phyloP scores from a whole-genome alignment of 225 moss, liverwort and hornwort genomes.

The Marchantia polymorpha region DNA sequence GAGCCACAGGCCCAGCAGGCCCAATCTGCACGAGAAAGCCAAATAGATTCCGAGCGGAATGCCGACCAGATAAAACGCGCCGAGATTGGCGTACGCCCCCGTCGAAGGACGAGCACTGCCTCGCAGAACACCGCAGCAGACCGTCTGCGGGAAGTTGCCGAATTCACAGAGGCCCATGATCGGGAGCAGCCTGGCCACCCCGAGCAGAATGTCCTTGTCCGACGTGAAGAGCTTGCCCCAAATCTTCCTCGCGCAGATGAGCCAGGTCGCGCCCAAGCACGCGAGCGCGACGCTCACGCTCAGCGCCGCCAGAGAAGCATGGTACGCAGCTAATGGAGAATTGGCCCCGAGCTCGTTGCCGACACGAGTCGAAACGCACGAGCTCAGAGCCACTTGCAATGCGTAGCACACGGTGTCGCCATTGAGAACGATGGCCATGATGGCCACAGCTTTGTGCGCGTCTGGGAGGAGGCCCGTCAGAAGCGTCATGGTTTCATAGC shows the following conservation, averaged over 20 bases:
- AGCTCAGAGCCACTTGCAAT: constrained; percentile 40
- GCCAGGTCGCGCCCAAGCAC: constrained; percentile 42
- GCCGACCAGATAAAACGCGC: constrained; percentile 50
- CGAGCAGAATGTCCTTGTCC: constrained; percentile 42
- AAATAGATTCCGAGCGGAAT: constrained; percentile 43
- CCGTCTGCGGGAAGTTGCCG: constrained; percentile 53
- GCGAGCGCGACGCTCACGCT: constrained; percentile 38
- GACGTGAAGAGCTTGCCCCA: constrained; percentile 55
- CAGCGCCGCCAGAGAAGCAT: constrained; percentile 43
- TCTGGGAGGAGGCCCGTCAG: constrained; percentile 44
- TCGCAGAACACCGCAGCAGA: constrained; percentile 43
- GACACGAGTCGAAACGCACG: constrained; percentile 50
- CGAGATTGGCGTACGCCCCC: constrained; percentile 48
- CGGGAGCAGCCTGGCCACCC: constrained; percentile 43
- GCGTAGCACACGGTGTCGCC: constrained; percentile 50
- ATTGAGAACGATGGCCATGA: constrained; percentile 54
- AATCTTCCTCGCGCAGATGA: constrained; percentile 38
- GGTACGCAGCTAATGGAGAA: constrained; percentile 42
- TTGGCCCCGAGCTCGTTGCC: constrained; percentile 55
- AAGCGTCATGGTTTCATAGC: constrained; percentile 49
- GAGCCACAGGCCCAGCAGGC: constrained; percentile 42
- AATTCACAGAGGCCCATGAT: constrained; percentile 56
- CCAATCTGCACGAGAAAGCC: constrained; percentile 47
- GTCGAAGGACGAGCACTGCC: constrained; percentile 46
- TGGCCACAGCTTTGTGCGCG: constrained; percentile 43